A percentile compares a stretch with the other conserved stretches of the same genome.
phyloP scores from a whole-genome alignment of 2,329 filamentous ascomycete genomes.

The Colletotrichum sp. region DNA sequence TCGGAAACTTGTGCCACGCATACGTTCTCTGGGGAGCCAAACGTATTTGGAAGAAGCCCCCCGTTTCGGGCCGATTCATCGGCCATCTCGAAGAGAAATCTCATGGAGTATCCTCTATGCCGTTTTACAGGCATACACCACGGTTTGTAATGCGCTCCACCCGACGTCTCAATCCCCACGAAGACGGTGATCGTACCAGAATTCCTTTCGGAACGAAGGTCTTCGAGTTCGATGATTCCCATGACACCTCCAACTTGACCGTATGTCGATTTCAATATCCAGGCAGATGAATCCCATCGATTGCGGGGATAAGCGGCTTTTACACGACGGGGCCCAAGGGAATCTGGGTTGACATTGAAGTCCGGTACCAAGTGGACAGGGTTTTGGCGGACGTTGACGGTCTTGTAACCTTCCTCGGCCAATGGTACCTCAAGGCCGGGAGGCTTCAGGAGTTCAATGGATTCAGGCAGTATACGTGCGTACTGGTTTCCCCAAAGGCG shows the following conservation, averaged over 20 bases:
- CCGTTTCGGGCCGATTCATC: not conserved
- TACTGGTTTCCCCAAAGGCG: not conserved
- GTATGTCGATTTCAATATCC: not conserved
- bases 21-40: not conserved
- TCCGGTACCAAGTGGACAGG: not conserved
- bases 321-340: not conserved
- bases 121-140: not conserved
- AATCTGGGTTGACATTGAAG: not conserved
- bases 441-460: not conserved
- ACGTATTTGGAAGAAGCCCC: rapidly evolving
- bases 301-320: not conserved
- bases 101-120: not conserved
- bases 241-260: not conserved
- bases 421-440: not conserved
- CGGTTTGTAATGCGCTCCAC: not conserved
- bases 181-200: not conserved
- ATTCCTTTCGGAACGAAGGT: not conserved
- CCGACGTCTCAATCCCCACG: not conserved
- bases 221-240: not conserved
- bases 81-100: not conserved
- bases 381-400: not conserved
- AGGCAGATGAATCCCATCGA: not conserved
- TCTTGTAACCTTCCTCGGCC: not conserved
- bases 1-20: not conserved
- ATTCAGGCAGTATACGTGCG: not conserved